Evolutionary conservation across 75 land plant genomes (phyloP).

Genomic region (Larix kaempferi): DNA sequence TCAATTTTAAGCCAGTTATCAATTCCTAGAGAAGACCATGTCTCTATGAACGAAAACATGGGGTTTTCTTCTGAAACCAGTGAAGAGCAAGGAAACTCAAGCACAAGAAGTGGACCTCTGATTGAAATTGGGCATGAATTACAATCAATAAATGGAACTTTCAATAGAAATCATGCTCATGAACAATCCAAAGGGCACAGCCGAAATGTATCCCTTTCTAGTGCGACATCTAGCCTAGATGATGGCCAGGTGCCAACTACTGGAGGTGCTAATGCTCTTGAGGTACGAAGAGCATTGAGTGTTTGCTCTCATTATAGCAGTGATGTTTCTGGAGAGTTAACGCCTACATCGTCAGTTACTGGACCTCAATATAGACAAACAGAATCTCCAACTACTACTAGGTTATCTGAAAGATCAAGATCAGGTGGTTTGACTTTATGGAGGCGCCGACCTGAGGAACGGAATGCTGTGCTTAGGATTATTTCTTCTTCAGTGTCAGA

Average conservation of each 20-base stretch:
- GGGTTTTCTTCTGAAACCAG: background rate
- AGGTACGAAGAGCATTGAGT: constrained; percentile 14
- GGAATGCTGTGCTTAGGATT: constrained; percentile 3
- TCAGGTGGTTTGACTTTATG: constrained; percentile 12
- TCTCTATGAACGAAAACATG: background rate
- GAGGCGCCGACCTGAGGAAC: constrained; percentile 5
- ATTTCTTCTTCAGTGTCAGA: constrained; percentile 20
- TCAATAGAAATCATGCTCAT: background rate
- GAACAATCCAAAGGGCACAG: background rate
- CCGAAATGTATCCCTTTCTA: constrained; percentile 12
- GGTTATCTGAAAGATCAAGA: constrained; percentile 12
- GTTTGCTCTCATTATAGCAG: constrained; percentile 17
- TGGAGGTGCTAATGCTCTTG: background rate
- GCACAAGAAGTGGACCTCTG: constrained; percentile 6
- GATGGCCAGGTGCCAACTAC: background rate
- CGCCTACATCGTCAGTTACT: constrained; percentile 11
- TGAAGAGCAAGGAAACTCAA: constrained; percentile 4
- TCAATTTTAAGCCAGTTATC: background rate
- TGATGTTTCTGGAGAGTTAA: constrained; percentile 25
- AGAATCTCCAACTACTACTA: constrained; percentile 15
- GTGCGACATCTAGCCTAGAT: constrained; percentile 5
- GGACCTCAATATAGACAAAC: constrained; percentile 9
- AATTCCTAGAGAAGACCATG: background rate
- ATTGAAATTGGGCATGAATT: constrained; percentile 6
- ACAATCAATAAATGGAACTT: background rate